Percentiles rank a stretch among this genome's conserved stretches.
Conservation (phyloP, 257 asterid genomes). For the Verbena officinalis region DNA sequence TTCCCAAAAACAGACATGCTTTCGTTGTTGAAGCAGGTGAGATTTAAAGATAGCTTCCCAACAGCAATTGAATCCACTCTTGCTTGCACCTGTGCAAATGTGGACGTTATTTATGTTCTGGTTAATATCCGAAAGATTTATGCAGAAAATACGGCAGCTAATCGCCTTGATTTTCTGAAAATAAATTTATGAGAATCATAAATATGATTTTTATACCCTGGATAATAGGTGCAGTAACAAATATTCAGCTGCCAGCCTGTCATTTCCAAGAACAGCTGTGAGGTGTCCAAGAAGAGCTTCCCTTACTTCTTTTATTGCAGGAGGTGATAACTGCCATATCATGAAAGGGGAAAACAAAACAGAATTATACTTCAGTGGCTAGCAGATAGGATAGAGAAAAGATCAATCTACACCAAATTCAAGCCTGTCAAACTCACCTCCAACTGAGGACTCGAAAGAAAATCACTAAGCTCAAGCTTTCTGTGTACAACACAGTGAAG, state of each 20-base stretch:
- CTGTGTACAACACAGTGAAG: constrained; percentile 77
- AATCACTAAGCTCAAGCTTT: constrained; percentile 70
- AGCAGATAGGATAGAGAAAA: background rate
- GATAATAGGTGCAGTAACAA: constrained; percentile 84
- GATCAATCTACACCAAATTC: background rate
- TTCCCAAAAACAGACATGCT: constrained; percentile 62
- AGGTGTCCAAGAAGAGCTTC: constrained; percentile 74
- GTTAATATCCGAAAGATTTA: constrained; percentile 12
- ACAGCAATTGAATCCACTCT: constrained; percentile 76
- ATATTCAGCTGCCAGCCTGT: constrained; percentile 82
- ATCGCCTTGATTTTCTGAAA: constrained; percentile 10
- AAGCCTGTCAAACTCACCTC: constrained; percentile 54
- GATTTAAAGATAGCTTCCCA: constrained; percentile 85
- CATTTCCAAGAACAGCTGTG: constrained; percentile 78
- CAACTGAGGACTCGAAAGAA: constrained; percentile 47
- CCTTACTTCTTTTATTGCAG: constrained; percentile 60
- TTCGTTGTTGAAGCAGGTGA: constrained; percentile 72
- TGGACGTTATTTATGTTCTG: constrained; percentile 20
- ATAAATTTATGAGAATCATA: background rate
- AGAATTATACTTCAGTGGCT: constrained; percentile 12
- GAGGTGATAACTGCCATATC: constrained; percentile 54
- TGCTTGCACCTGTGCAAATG: constrained; percentile 65
- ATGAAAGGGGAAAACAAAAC: background rate
- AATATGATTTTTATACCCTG: constrained; percentile 46
- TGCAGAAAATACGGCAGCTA: background rate